Evolutionary conservation across 805 yeast species (phyloP).

Genomic region (Grigorovia yakushimaensis): DNA sequence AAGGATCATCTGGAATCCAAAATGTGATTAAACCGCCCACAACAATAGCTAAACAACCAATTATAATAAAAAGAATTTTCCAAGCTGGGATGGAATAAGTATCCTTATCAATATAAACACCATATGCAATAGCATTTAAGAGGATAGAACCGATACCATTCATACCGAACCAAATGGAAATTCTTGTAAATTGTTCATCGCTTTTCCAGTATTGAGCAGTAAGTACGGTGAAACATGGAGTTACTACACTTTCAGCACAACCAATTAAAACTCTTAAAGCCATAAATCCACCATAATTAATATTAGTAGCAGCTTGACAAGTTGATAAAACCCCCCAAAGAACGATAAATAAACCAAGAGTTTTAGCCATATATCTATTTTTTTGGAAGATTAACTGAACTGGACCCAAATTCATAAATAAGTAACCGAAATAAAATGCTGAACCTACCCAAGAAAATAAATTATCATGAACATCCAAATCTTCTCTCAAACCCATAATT

Average conservation of each 20-base stretch:
- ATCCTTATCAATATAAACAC: conserved; percentile 33
- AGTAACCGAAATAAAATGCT: conserved; percentile 55
- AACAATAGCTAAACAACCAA: conserved; percentile 48
- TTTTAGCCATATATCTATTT: conserved; percentile 43
- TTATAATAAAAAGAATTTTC: conserved; percentile 49
- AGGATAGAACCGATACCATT: conserved; percentile 39
- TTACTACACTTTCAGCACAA: conserved; percentile 41
- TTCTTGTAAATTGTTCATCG: conserved; percentile 35
- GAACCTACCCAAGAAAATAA: conserved; percentile 49
- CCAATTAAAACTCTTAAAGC: conserved; percentile 44
- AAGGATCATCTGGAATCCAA: conserved; percentile 52
- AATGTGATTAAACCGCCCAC: conserved; percentile 38
- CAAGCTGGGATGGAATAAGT: conserved; percentile 41
- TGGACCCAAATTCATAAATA: conserved; percentile 40
- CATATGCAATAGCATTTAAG: conserved; percentile 48
- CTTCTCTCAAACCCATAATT: conserved; percentile 40
- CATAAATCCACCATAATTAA: conserved; percentile 37
- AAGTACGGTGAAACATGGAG: conserved; percentile 48
- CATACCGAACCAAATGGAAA: conserved; percentile 36
- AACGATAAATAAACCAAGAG: conserved; percentile 39
- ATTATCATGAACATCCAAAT: conserved; percentile 34
- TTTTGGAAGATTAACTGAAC: conserved; percentile 34
- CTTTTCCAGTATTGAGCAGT: conserved; percentile 51
- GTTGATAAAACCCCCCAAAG: conserved; percentile 54
- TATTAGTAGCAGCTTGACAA: conserved; percentile 39